Evolutionary conservation across 352 stramenopile genomes (phyloP).

Genomic region (Globisporangium canariense): DNA sequence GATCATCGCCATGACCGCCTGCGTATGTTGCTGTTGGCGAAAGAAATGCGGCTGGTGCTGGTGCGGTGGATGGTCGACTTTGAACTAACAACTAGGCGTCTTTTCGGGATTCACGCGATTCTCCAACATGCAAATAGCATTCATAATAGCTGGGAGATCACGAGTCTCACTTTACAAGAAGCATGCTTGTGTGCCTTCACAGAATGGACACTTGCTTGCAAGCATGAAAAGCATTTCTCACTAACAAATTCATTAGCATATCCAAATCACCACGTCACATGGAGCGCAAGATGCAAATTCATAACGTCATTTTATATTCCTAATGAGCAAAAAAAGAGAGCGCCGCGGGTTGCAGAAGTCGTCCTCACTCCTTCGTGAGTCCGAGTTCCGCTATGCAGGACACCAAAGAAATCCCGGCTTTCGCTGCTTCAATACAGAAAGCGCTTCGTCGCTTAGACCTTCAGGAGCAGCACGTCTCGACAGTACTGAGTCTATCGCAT

Average conservation of each 20-base stretch:
- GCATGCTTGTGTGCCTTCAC: neutral
- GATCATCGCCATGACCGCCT: constrained; percentile 58
- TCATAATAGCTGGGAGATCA: neutral
- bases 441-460: constrained; percentile 10
- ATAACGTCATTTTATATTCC: constrained; percentile 10
- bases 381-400: no score
- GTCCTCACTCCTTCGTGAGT: no score
- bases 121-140: neutral
- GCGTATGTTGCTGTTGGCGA: no score
- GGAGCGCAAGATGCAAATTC: neutral
- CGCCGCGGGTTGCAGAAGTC: neutral
- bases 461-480: constrained; percentile 21
- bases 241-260: neutral
- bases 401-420: neutral
- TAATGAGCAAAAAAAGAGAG: constrained; percentile 4
- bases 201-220: neutral
- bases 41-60: neutral
- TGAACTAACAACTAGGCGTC: neutral
- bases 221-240: neutral
- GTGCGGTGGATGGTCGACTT: neutral
- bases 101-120: neutral
- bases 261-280: no score
- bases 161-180: neutral
- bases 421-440: no score
- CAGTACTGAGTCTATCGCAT: constrained; percentile 18